Evolutionary conservation across 1,284 basidiomycete genomes (phyloP).

Genomic region (Dichomitus squalens): DNA sequence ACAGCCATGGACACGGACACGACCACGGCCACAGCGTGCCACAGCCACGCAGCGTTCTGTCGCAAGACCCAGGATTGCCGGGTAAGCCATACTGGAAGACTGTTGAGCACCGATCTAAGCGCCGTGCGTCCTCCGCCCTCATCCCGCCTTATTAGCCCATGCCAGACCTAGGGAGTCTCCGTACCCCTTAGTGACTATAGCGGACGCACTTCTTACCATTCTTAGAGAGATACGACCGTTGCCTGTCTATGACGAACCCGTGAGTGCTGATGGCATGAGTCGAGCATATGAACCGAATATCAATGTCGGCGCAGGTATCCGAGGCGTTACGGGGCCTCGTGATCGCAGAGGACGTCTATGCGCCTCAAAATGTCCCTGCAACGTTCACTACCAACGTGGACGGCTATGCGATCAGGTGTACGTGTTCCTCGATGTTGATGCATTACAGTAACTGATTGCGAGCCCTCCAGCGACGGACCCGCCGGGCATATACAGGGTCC

Average conservation of each 20-base stretch:
- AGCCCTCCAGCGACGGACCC: conserved; percentile 51
- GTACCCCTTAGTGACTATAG: conserved; percentile 71
- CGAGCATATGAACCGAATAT: not conserved
- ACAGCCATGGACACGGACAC: conserved; percentile 47
- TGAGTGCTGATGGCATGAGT: conserved; percentile 19
- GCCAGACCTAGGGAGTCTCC: conserved; percentile 74
- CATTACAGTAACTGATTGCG: not conserved
- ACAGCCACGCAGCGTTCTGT: conserved; percentile 54
- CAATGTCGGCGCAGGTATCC: conserved; percentile 48
- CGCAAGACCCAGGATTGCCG: conserved; percentile 68
- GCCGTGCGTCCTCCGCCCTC: conserved; percentile 2
- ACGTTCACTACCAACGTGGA: conserved; percentile 82
- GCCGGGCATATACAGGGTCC: conserved; percentile 71
- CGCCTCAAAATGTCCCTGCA: conserved; percentile 62
- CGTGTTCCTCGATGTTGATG: conserved; percentile 23
- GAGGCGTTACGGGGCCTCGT: conserved; percentile 63
- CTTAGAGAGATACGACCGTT: conserved; percentile 51
- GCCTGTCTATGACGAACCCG: conserved; percentile 30
- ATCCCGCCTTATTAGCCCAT: conserved; percentile 45
- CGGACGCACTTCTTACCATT: conserved; percentile 64
- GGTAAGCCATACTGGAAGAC: conserved; percentile 43
- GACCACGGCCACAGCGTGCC: conserved; percentile 50
- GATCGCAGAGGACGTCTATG: conserved; percentile 75
- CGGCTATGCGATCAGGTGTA: conserved; percentile 82
- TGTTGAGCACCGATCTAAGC: conserved; percentile 9